Evolutionary conservation across 345 rosid genomes (phyloP).

Genomic region (Combretum micranthum): DNA sequence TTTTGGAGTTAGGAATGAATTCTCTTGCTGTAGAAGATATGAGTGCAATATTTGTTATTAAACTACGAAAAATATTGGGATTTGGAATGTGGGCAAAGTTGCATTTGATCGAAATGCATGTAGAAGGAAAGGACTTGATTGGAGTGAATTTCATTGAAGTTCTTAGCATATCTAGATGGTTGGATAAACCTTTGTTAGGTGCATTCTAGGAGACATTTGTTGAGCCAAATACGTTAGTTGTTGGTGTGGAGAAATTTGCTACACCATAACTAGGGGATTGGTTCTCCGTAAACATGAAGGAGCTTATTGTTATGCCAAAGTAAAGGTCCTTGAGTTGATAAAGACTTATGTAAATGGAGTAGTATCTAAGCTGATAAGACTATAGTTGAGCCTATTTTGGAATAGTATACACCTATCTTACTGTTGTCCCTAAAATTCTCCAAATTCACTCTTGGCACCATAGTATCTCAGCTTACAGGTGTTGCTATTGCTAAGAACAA

Average conservation of each 20-base stretch:
- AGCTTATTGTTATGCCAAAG: too few relatives aligned
- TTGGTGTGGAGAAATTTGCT: slow-evolving; percentile 80
- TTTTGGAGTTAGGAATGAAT: slow-evolving; percentile 74
- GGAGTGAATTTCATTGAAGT: slow-evolving; percentile 89
- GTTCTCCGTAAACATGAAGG: too few relatives aligned
- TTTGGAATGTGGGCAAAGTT: slow-evolving; percentile 90
- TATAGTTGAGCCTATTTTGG: too few relatives aligned
- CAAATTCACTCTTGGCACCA: too few relatives aligned
- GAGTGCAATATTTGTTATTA: slow-evolving; percentile 77
- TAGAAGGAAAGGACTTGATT: slow-evolving; percentile 97
- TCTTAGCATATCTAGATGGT: slow-evolving; percentile 98
- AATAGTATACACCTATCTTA: too few relatives aligned
- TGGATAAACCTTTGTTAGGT: slow-evolving; percentile 73
- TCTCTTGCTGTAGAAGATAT: slow-evolving; percentile 93
- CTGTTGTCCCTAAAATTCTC: too few relatives aligned
- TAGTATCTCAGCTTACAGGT: too few relatives aligned
- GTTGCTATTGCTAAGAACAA: too few relatives aligned
- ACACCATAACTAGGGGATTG: too few relatives aligned
- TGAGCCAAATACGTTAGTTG: slow-evolving; percentile 98
- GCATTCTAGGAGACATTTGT: slow-evolving; percentile 95
- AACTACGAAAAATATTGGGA: slow-evolving; percentile 78
- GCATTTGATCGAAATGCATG: slow-evolving; percentile 93
- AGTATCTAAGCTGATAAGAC: too few relatives aligned
- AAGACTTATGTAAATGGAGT: too few relatives aligned
- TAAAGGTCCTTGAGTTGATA: too few relatives aligned